These are phyloP conservation scores for Pholiota conissans DNA, from an alignment of 768 basidiomycete species.

Conservation along the genomic window DNA sequence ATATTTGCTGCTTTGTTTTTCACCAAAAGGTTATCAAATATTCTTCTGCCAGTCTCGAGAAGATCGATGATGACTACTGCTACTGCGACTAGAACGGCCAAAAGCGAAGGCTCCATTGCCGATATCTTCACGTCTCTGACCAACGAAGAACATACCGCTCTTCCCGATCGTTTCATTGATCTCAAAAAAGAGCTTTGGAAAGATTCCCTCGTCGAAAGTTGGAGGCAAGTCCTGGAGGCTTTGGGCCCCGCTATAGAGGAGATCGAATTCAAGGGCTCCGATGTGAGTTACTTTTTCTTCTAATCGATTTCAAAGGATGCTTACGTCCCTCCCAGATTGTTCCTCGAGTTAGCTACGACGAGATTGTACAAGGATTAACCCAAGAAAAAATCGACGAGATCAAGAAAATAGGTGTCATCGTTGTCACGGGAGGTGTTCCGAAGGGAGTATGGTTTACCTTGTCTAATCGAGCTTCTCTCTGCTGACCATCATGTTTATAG, in stretches of 20 bases:
- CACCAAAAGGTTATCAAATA: not conserved
- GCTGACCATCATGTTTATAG: too few relatives aligned
- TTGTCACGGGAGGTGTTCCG: constrained; percentile 58
- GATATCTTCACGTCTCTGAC: constrained; percentile 40
- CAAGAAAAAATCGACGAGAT: constrained; percentile 42
- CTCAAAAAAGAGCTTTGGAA: constrained; percentile 58
- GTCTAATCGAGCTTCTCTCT: too few relatives aligned
- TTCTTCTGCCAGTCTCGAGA: not conserved
- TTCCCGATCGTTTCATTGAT: constrained; percentile 58
- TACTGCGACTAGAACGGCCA: constrained; percentile 23
- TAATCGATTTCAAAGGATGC: not conserved
- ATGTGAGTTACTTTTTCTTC: constrained; percentile 32
- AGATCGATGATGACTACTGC: constrained; percentile 5
- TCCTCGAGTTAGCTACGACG: constrained; percentile 46
- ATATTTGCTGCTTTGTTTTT: not conserved
- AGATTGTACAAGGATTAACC: constrained; percentile 47
- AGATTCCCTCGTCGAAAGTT: constrained; percentile 47
- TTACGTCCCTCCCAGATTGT: constrained; percentile 37
- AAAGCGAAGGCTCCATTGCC: constrained; percentile 39
- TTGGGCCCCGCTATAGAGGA: constrained; percentile 47
- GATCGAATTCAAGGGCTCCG: constrained; percentile 45
- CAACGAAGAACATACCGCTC: constrained; percentile 32
- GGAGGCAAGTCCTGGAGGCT: constrained; percentile 54
- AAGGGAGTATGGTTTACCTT: constrained; percentile 47
- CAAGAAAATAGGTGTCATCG: constrained; percentile 51